Percentiles rank a stretch among this genome's conserved stretches.
Conservation (phyloP, 257 asterid species). For the Cordia subcordata region DNA sequence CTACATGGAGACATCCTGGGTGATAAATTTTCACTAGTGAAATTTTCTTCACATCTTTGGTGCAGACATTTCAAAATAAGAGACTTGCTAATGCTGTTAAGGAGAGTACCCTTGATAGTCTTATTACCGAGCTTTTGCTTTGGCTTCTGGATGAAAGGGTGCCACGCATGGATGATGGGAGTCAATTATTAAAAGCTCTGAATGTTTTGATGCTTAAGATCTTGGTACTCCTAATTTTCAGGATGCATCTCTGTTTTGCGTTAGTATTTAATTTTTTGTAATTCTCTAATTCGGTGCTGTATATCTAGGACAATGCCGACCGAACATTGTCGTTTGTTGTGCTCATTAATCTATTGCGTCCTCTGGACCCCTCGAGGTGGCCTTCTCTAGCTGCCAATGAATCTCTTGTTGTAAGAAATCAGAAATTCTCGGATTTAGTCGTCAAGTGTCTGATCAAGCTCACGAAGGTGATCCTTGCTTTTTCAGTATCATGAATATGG, state of each 20-base stretch:
- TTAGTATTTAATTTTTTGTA: constrained; percentile 12
- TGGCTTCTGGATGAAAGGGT: constrained; percentile 99
- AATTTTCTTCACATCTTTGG: constrained; percentile 9
- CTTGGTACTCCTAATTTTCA: constrained; percentile 42
- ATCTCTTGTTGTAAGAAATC: constrained; percentile 67
- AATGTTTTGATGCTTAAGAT: constrained; percentile 97
- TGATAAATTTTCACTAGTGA: neutral
- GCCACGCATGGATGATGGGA: constrained; percentile 98
- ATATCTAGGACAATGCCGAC: constrained; percentile 84
- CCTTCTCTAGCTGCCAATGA: constrained; percentile 84
- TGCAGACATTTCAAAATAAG: constrained; percentile 92
- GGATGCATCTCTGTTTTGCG: constrained; percentile 5
- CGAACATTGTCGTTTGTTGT: constrained; percentile 91
- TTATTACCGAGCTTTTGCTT: constrained; percentile 91
- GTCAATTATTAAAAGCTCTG: constrained; percentile 95
- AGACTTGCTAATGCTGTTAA: constrained; percentile 84
- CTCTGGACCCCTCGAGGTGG: constrained; percentile 97
- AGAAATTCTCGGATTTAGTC: constrained; percentile 94
- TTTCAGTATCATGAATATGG: constrained; percentile 5
- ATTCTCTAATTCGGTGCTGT: constrained; percentile 14
- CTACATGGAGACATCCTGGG: neutral
- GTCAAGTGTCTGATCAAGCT: constrained; percentile 98
- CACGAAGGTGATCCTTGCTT: constrained; percentile 59
- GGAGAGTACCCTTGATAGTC: constrained; percentile 81
- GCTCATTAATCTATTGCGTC: constrained; percentile 86